Conservation (phyloP, 1,284 basidiomycete genomes). For the Leccinum subfulvum region DNA sequence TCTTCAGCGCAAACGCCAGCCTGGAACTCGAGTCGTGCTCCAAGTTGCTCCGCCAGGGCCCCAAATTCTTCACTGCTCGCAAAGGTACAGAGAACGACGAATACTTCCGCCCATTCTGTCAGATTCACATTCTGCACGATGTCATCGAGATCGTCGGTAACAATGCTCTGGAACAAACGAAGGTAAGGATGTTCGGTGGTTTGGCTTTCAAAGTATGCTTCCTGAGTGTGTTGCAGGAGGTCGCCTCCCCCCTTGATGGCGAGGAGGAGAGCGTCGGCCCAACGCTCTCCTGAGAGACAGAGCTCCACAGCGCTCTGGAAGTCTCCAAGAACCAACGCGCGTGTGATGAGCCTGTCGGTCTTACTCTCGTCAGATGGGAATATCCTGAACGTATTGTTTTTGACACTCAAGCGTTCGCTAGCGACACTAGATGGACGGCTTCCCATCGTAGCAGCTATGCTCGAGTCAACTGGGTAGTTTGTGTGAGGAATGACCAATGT, state of each 20-base stretch:
- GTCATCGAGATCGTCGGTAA: constrained; percentile 81
- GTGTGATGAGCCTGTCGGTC: constrained; percentile 86
- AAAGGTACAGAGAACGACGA: constrained; percentile 96
- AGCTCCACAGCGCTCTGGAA: constrained; percentile 91
- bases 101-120: constrained; percentile 95
- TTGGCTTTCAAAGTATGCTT: constrained; percentile 88
- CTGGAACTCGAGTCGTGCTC: constrained; percentile 75
- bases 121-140: constrained; percentile 85
- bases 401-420: constrained; percentile 45
- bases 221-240: constrained; percentile 87
- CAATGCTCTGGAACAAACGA: constrained; percentile 93
- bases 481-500: constrained; percentile 73
- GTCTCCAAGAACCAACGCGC: constrained; percentile 92
- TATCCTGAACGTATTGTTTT: constrained; percentile 86
- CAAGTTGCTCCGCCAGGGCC: constrained; percentile 87
- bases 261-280: constrained; percentile 91
- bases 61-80: constrained; percentile 85
- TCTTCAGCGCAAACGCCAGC: constrained; percentile 25
- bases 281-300: constrained; percentile 87
- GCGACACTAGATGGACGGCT: constrained; percentile 83
- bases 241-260: constrained; percentile 90
- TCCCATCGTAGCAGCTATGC: constrained; percentile 87
- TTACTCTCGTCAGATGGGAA: constrained; percentile 89
- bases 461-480: constrained; percentile 78
- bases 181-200: constrained; percentile 83